Conservation (phyloP, 2,329 filamentous ascomycete species). For the Neonectria coccinea region DNA sequence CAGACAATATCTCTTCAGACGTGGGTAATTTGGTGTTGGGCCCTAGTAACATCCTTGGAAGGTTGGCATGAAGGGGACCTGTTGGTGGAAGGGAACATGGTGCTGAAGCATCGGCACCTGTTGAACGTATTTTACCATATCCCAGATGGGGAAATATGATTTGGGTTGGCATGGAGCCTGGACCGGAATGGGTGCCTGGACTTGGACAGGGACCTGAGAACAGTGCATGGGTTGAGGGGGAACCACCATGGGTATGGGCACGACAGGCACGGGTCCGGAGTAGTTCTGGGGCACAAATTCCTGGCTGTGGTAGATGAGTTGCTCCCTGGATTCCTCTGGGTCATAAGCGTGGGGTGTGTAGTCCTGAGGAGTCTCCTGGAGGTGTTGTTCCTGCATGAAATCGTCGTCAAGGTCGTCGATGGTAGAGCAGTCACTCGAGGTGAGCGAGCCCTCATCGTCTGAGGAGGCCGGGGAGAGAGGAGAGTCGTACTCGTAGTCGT, state of each 20-base stretch:
- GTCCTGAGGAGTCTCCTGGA: slow-evolving; percentile 54
- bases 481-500: slow-evolving; percentile 58
- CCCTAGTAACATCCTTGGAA: slow-evolving; percentile 63
- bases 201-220: slow-evolving; percentile 44
- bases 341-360: slow-evolving; percentile 59
- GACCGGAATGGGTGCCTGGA: slow-evolving; percentile 52
- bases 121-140: slow-evolving; percentile 65
- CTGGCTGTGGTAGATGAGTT: slow-evolving; percentile 55
- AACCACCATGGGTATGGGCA: slow-evolving; percentile 41
- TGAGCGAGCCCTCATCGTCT: slow-evolving; percentile 67
- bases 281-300: slow-evolving; percentile 62
- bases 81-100: slow-evolving; percentile 64
- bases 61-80: slow-evolving; percentile 63
- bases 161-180: slow-evolving; percentile 58
- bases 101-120: slow-evolving; percentile 62
- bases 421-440: slow-evolving; percentile 64
- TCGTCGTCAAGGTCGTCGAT: slow-evolving; percentile 65
- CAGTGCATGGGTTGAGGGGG: slow-evolving; percentile 46
- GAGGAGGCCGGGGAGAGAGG: slow-evolving; percentile 66
- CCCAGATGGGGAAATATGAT: slow-evolving; percentile 64
- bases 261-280: slow-evolving; percentile 52
- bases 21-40: neutral
- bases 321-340: slow-evolving; percentile 57
- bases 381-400: slow-evolving; percentile 58
- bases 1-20: slow-evolving; percentile 5